Percentiles rank a stretch among this genome's conserved stretches.
phyloP scores from a whole-genome alignment of 306 rosid genomes.

The Betula pendula region DNA sequence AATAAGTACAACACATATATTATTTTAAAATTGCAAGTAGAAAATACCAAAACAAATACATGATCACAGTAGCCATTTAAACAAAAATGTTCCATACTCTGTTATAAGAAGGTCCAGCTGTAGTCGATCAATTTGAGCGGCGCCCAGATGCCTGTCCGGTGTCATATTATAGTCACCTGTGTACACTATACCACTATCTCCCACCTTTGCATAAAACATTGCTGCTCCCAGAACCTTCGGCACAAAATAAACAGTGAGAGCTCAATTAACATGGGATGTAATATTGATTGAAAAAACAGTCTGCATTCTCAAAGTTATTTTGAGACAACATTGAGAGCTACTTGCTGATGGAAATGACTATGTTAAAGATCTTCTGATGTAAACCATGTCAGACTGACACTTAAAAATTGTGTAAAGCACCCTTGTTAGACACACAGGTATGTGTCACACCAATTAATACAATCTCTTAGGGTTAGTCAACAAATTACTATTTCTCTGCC shows the following conservation, averaged over 20 bases:
- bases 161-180: constrained; percentile 99
- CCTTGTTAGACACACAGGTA: background rate
- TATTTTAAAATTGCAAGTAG: background rate
- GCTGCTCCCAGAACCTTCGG: constrained; percentile 93
- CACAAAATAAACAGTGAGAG: constrained; percentile 28
- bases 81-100: constrained; percentile 52
- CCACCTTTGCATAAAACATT: constrained; percentile 96
- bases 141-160: constrained; percentile 94
- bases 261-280: constrained; percentile 6
- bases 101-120: constrained; percentile 89
- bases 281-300: background rate
- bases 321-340: background rate
- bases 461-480: background rate
- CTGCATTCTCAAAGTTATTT: background rate
- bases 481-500: background rate
- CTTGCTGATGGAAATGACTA: background rate
- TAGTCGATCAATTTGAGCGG: constrained; percentile 89
- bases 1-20: background rate
- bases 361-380: background rate
- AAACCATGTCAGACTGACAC: background rate
- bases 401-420: background rate
- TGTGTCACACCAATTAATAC: background rate
- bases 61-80: background rate
- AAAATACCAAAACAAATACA: background rate
- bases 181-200: constrained; percentile 78